Evolutionary conservation across 179 eudicot genomes (phyloP).

Genomic region (Corrigiola litoralis): DNA sequence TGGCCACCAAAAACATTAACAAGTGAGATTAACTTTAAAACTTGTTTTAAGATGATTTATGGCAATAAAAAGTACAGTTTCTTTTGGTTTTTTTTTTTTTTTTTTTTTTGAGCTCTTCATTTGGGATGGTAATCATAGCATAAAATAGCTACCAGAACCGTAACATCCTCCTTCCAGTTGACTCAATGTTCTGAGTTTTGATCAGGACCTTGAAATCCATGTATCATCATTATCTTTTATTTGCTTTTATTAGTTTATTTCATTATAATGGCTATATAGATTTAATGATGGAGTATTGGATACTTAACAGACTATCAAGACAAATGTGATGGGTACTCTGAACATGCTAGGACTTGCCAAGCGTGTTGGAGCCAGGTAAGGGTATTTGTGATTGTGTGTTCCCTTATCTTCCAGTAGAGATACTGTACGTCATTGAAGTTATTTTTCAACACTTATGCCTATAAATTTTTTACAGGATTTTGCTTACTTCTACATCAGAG

Average conservation of each 20-base stretch:
- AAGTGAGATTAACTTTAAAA: neutral
- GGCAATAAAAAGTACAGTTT: too few relatives aligned
- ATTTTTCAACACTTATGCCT: slow-evolving; percentile 1
- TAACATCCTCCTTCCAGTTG: neutral
- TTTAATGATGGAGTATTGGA: neutral
- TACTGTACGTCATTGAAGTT: neutral
- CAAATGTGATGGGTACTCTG: slow-evolving; percentile 95
- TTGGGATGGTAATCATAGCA: too few relatives aligned
- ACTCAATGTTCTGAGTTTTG: neutral
- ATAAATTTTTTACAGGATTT: slow-evolving; percentile 51
- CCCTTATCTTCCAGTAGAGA: neutral
- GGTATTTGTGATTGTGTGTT: neutral
- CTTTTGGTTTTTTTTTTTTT: too few relatives aligned
- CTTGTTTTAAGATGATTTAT: neutral
- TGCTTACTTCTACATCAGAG: slow-evolving; percentile 97
- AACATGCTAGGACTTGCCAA: slow-evolving; percentile 99
- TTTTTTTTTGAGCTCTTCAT: too few relatives aligned
- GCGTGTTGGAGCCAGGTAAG: slow-evolving; percentile 97
- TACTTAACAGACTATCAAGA: slow-evolving; percentile 81
- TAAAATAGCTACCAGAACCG: neutral
- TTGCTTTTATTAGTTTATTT: too few relatives aligned
- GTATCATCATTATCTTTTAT: too few relatives aligned
- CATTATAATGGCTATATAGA: neutral
- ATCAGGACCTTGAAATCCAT: neutral
- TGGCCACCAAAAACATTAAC: neutral